Base-by-base conservation (phyloP, 352 stramenopile species). In the Phytophthora palmivora region DNA sequence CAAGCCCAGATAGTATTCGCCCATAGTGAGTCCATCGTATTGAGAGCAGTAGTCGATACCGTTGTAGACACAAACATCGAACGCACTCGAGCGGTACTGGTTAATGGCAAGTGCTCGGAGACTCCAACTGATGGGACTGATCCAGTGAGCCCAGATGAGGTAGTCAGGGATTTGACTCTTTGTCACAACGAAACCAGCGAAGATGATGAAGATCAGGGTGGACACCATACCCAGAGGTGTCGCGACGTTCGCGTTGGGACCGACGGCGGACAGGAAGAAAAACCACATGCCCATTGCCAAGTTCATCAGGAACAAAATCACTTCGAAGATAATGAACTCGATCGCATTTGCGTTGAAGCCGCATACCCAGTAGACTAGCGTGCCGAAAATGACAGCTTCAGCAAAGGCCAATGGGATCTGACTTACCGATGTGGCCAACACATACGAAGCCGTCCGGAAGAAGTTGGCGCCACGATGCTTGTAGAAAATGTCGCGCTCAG, bases 331-430 rank as follows among this genome's bases (percentile, higher is more conserved):
- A 4, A 80, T 26, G 51, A 82, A 89, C 4, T 74, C 24, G 0
- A 61, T 10, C 2, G 50, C 69, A n/a, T n/a, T n/a, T n/a, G n/a
- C n/a, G n/a, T n/a, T n/a, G n/a, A n/a, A n/a, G n/a, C n/a, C n/a
- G n/a, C 89, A 78, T 58, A 95, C 81, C 74, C 82, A 97, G 55
- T 96, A 97, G n/a, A n/a, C n/a, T n/a, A n/a, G n/a, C n/a, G n/a
- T n/a, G n/a, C n/a, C n/a, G n/a, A n/a, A n/a, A n/a, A n/a, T n/a
- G n/a, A n/a, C n/a, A n/a, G n/a, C n/a, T n/a, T n/a, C n/a, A n/a
- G n/a, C n/a, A n/a, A n/a, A n/a, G n/a, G n/a, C n/a, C n/a, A n/a
- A n/a, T n/a, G n/a, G n/a, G n/a, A n/a, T n/a, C n/a, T n/a, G n/a
- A n/a, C n/a, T n/a, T n/a, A n/a, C n/a, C n/a, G n/a, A n/a, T n/a